These are phyloP conservation scores for Dendrothele bispora DNA, from an alignment of 768 basidiomycete species.

Conservation along the genomic window DNA sequence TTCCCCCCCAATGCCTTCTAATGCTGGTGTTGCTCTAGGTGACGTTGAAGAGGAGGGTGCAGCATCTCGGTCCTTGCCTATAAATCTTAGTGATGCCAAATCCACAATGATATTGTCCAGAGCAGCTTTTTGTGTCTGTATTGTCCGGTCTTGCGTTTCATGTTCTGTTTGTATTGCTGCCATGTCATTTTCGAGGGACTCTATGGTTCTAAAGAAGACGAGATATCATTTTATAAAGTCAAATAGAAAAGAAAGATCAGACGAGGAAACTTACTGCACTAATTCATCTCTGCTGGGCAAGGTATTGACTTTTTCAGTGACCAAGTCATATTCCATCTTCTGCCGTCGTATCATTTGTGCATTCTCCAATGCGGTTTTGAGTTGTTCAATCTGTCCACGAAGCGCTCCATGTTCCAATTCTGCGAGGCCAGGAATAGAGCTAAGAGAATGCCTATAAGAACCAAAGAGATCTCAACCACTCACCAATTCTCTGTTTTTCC, in stretches of 20 bases:
- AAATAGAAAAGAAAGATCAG: background rate
- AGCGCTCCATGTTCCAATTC: conserved; percentile 72
- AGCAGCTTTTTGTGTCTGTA: conserved; percentile 67
- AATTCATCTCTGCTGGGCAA: conserved; percentile 77
- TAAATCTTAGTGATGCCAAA: conserved; percentile 57
- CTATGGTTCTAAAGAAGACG: conserved; percentile 52
- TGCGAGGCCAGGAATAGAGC: conserved; percentile 23
- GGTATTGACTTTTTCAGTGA: conserved; percentile 81
- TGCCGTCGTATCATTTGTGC: conserved; percentile 73
- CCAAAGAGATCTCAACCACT: conserved; percentile 22
- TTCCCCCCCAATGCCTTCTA: conserved; percentile 29
- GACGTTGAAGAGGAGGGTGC: conserved; percentile 42
- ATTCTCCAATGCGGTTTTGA: conserved; percentile 75
- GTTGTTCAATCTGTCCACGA: conserved; percentile 69
- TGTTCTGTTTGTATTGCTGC: conserved; percentile 71
- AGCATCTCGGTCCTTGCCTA: conserved; percentile 67
- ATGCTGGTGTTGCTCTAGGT: conserved; percentile 48
- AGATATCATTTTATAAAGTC: conserved; percentile 6
- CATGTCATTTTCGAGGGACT: conserved; percentile 76
- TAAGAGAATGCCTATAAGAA: conserved; percentile 8
- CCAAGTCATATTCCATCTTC: conserved; percentile 85
- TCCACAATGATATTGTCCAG: conserved; percentile 66
- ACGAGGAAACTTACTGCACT: conserved; percentile 58
- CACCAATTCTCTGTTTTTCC: conserved; percentile 72
- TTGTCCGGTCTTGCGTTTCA: conserved; percentile 65